These are phyloP conservation scores for Albugo laibachii DNA, from an alignment of 352 stramenopile genomes.

Conservation along the genomic window DNA sequence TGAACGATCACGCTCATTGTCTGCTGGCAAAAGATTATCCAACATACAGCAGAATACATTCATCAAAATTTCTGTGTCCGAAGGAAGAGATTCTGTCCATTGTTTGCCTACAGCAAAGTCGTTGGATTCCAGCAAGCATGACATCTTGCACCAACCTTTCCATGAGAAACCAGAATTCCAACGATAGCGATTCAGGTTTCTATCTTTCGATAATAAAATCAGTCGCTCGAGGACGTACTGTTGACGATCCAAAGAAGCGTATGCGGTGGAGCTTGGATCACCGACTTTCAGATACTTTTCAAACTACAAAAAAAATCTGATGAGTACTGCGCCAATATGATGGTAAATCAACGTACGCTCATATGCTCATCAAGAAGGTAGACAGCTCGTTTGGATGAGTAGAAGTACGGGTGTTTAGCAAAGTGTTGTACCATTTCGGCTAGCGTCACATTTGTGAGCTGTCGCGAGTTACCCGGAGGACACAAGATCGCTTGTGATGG, in stretches of 20 bases:
- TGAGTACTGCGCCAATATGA: neutral
- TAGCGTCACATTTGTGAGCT: slow-evolving; percentile 71
- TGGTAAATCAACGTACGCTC: slow-evolving; percentile 18
- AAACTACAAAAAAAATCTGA: slow-evolving; percentile 18
- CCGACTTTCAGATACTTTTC: slow-evolving; percentile 78
- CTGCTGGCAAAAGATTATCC: slow-evolving; percentile 65
- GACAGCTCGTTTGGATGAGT: slow-evolving; percentile 49
- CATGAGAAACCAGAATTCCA: slow-evolving; percentile 65
- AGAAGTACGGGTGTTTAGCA: slow-evolving; percentile 44
- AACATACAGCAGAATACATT: slow-evolving; percentile 79
- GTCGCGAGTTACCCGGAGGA: slow-evolving; percentile 39
- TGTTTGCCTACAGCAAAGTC: slow-evolving; percentile 24
- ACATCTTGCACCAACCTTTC: slow-evolving; percentile 18
- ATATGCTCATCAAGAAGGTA: slow-evolving; percentile 67
- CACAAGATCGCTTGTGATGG: slow-evolving; percentile 56
- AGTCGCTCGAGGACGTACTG: slow-evolving; percentile 70
- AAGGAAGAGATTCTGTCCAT: slow-evolving; percentile 55
- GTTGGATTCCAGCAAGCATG: neutral
- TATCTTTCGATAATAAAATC: slow-evolving; percentile 75
- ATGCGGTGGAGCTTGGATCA: slow-evolving; percentile 40
- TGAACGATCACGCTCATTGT: slow-evolving; percentile 52
- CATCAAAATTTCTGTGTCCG: slow-evolving; percentile 72
- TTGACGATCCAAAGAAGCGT: slow-evolving; percentile 55
- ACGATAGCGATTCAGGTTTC: slow-evolving; percentile 61
- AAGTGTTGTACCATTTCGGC: slow-evolving; percentile 49